Base-by-base conservation (phyloP, 192 early-diverging fungal genomes). In the Spizellomyces sp. region DNA sequence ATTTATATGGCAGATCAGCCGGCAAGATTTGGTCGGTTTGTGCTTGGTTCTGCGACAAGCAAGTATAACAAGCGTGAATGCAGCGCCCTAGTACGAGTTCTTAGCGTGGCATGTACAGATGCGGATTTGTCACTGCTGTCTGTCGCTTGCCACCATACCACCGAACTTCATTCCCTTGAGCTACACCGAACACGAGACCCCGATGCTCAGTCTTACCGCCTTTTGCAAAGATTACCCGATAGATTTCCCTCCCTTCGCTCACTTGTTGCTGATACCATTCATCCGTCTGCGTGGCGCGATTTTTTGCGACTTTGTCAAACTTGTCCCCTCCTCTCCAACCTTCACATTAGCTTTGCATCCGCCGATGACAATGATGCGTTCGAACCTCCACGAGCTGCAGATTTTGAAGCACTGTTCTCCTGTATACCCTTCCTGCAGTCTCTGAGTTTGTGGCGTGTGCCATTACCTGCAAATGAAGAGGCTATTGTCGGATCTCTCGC, bases 361-460 rank as follows among this genome's bases (percentile, higher is more conserved):
- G 47, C 17, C 9, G 66, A 68, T 48, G 41, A n/a, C 15, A 43
- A n/a, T 3, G 71, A 69, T 21, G 9, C 43, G 48, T 45, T 27
- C 63, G 50, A 50, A 4, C 47, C 64, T 15, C 64, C 64, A 12
- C 22, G 22, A 19, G 66, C 43, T 17, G 44, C 57, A 12, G 66
- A 74, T 41, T 62, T 69, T 36, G 64, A 67, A 9, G 46, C 42
- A 21, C 22, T 74, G 10, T 68, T 74, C 56, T 58, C 73, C 17
- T 27, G 47, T 5, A 69, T 70, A 6, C 73, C 73, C 10, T 47
- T 52, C 48, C 66, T 74, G 7, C 64, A 60, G 19, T 61, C 55
- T 45, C 66, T 74, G 15, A 74, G 65, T 48, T 46, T 74, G 43
- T 74, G 73, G 73, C 27, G 73, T 19, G 66, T 74, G 7, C 73